These are phyloP conservation scores for Myriosclerotinia curreyana DNA, from an alignment of 2,329 filamentous ascomycete species.

Conservation along the genomic window DNA sequence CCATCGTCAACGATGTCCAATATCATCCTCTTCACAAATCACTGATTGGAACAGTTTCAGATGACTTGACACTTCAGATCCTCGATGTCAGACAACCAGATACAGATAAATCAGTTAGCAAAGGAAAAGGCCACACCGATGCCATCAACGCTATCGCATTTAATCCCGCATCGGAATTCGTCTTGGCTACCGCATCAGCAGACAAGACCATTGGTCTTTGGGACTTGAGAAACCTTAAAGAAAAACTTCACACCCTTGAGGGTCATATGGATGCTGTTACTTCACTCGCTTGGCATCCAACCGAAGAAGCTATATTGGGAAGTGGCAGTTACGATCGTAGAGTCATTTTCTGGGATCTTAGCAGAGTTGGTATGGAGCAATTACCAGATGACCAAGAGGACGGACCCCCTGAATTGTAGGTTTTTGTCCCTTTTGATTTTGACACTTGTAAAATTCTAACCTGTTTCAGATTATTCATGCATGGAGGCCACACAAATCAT, in stretches of 20 bases:
- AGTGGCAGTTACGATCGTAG: slow-evolving; percentile 91
- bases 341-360: slow-evolving; percentile 95
- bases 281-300: slow-evolving; percentile 91
- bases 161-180: slow-evolving; percentile 84
- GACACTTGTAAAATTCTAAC: background rate
- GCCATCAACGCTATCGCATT: slow-evolving; percentile 96
- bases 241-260: slow-evolving; percentile 85
- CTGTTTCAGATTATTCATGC: slow-evolving; percentile 79
- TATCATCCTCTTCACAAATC: slow-evolving; percentile 83
- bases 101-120: slow-evolving; percentile 64
- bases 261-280: slow-evolving; percentile 88
- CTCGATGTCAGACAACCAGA: slow-evolving; percentile 75
- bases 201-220: slow-evolving; percentile 95
- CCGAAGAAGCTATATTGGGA: slow-evolving; percentile 81
- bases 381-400: slow-evolving; percentile 93
- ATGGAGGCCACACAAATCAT: slow-evolving; percentile 95
- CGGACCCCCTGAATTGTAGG: slow-evolving; percentile 88
- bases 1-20: slow-evolving; percentile 95
- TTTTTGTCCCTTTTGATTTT: slow-evolving; percentile 31
- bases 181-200: slow-evolving; percentile 88
- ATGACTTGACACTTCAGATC: slow-evolving; percentile 90
- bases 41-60: slow-evolving; percentile 89
- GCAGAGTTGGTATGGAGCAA: slow-evolving; percentile 88
- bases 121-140: slow-evolving; percentile 76
- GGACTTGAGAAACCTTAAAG: slow-evolving; percentile 88